Evolutionary conservation across 2,329 filamentous ascomycete species (phyloP).

Genomic region (Cercospora janseana): DNA sequence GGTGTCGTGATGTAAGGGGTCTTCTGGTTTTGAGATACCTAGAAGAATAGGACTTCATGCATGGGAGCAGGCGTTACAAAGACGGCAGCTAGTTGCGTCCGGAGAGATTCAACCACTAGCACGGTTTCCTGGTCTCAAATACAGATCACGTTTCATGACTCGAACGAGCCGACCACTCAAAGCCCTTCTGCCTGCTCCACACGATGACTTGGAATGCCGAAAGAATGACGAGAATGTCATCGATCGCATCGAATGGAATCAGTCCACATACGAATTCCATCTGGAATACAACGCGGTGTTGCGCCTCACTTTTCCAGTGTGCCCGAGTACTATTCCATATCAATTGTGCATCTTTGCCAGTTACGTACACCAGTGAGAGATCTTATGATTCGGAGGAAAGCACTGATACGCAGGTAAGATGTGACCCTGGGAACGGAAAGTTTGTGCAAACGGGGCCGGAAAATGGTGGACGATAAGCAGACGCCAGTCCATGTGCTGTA

Average conservation of each 20-base stretch:
- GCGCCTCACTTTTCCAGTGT: too few relatives aligned
- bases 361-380: too few relatives aligned
- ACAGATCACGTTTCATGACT: conserved; percentile 19
- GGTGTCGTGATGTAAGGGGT: conserved; percentile 95
- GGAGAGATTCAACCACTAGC: conserved; percentile 6
- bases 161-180: background rate
- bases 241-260: conserved; percentile 1
- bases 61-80: conserved; percentile 27
- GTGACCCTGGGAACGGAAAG: too few relatives aligned
- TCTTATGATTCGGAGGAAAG: too few relatives aligned
- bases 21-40: conserved; percentile 15
- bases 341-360: too few relatives aligned
- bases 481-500: too few relatives aligned
- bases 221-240: background rate
- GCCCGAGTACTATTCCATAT: too few relatives aligned
- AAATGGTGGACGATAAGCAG: too few relatives aligned
- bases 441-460: too few relatives aligned
- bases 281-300: too few relatives aligned
- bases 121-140: conserved; percentile 15
- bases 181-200: background rate
- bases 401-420: too few relatives aligned
- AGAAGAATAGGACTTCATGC: conserved; percentile 21
- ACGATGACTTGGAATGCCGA: background rate
- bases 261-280: background rate
- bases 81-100: conserved; percentile 11